Evolutionary conservation across 768 basidiomycete species (phyloP), one percentile per base, ranked within the genome.

Genomic region (Lepiota venenata): DNA sequence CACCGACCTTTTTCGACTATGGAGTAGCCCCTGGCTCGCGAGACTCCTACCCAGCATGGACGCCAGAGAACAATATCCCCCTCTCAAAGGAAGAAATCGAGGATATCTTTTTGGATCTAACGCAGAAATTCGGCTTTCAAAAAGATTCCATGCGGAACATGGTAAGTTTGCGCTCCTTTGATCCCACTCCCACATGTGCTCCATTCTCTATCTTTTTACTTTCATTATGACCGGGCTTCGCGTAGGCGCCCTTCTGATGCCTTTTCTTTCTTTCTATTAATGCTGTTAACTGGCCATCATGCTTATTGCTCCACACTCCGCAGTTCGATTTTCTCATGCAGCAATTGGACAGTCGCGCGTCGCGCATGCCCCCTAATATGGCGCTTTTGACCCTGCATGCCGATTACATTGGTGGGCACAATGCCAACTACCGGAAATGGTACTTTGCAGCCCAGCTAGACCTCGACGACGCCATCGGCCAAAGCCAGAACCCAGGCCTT

Each of bases 401-500:
- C 55, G 97, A 98, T 69, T 99, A 98, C 71, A 98, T 99, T 62
- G 97, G 97, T 18, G 97, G 97, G 2, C 91, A 96, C 69, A 88
- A 98, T 64, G 93, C 97, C 47, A 98, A 98, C 75, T 98, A 98
- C 74, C 91, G 97, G 57, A 98, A 98, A 74, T 98, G 97, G 97
- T 99, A 99, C 74, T 99, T 98, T 69, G 97, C 96, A 25, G 94
- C 96, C 16, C 97, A 99, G 69, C 85, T 99, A 56, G 96, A 98
- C 69, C 87, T 98, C 40, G 97, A 99, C 69, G 97, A 99, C 61
- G 96, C 94, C 45, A 87, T 98, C 50, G 97, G 96, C 25, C 84
- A 89, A 56, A 80, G 82, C 5, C 93, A 97, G 65, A 98, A 97
- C 67, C 92, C 93, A 0, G 95, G 95, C 53, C 75, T 97, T 4